Conservation (phyloP, 73 alveolate genomes). For the Loxodes magnus region DNA sequence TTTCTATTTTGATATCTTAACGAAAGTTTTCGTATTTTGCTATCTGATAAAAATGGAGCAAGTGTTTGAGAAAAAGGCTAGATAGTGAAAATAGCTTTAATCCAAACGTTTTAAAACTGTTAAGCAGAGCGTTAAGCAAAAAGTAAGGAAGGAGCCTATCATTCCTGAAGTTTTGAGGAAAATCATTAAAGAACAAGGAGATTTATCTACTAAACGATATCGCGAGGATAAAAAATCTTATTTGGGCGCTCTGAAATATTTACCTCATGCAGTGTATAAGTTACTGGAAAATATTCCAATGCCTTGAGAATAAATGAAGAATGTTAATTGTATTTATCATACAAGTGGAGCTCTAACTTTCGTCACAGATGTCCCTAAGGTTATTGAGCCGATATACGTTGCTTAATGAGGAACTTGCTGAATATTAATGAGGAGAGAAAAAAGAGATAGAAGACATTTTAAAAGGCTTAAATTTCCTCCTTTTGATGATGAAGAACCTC, state of each 20-base stretch:
- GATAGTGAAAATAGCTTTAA: slow-evolving; percentile 38
- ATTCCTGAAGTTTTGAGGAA: slow-evolving; percentile 66
- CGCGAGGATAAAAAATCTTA: slow-evolving; percentile 72
- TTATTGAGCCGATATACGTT: slow-evolving; percentile 97
- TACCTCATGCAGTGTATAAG: slow-evolving; percentile 99
- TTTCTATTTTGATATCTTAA: too few species aligned
- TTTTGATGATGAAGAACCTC: slow-evolving; percentile 99
- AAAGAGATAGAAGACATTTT: slow-evolving; percentile 98
- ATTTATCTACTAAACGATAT: slow-evolving; percentile 95
- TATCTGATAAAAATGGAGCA: too few species aligned
- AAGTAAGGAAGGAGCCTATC: slow-evolving; percentile 43
- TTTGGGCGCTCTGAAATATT: slow-evolving; percentile 97
- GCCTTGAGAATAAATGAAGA: slow-evolving; percentile 99
- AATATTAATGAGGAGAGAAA: slow-evolving; percentile 99
- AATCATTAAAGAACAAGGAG: slow-evolving; percentile 98
- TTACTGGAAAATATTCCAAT: slow-evolving; percentile 97
- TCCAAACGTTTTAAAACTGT: slow-evolving; percentile 40
- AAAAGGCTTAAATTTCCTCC: slow-evolving; percentile 99
- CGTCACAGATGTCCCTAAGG: slow-evolving; percentile 97
- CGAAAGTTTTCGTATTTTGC: too few species aligned
- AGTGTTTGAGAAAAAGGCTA: slow-evolving; percentile 24
- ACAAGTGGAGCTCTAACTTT: slow-evolving; percentile 99
- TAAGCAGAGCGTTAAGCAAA: slow-evolving; percentile 45
- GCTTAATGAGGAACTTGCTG: slow-evolving; percentile 99
- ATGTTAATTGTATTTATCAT: slow-evolving; percentile 94